Percentiles rank a stretch among this genome's conserved stretches.
phyloP scores from a whole-genome alignment of 352 stramenopile genomes.

The Pythium insidiosum region DNA sequence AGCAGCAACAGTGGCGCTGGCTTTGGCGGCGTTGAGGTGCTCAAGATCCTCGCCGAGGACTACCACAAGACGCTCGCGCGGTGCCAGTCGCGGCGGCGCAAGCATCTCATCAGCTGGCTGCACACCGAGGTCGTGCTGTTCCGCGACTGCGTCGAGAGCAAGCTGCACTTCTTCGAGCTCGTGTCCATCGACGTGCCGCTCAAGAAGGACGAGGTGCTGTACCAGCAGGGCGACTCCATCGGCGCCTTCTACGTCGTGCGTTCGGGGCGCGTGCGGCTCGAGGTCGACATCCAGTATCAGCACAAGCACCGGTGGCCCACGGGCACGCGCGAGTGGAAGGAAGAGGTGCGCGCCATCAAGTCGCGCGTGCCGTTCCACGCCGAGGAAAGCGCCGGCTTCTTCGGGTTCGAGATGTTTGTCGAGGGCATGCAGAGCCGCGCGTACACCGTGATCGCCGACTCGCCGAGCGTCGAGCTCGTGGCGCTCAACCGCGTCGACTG shows the following conservation, averaged over 20 bases:
- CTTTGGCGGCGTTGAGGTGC: conserved; percentile 38
- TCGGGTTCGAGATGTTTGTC: conserved; percentile 70
- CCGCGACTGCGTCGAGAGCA: conserved; percentile 65
- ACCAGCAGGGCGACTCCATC: conserved; percentile 49
- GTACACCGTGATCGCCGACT: conserved; percentile 53
- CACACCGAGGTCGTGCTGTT: conserved; percentile 60
- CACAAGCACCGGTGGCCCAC: conserved; percentile 52
- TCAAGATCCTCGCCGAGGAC: conserved; percentile 62
- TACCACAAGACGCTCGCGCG: conserved; percentile 64
- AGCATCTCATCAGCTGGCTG: conserved; percentile 59
- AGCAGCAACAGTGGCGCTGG: too few relatives aligned
- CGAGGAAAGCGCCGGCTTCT: conserved; percentile 44
- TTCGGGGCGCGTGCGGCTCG: conserved; percentile 38
- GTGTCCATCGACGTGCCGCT: conserved; percentile 64
- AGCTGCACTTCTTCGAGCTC: conserved; percentile 71
- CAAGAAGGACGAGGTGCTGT: conserved; percentile 46
- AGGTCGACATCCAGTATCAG: conserved; percentile 67
- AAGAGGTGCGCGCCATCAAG: conserved; percentile 42
- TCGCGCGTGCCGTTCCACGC: conserved; percentile 41
- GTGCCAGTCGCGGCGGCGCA: conserved; percentile 51
- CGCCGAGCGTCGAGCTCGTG: conserved; percentile 38
- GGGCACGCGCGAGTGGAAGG: conserved; percentile 39
- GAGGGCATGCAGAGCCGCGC: conserved; percentile 31
- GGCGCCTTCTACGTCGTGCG: conserved; percentile 66
- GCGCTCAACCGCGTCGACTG: conserved; percentile 66